Evolutionary conservation across 495 filamentous ascomycete genomes (phyloP).

Genomic region (Bacidia rubella): DNA sequence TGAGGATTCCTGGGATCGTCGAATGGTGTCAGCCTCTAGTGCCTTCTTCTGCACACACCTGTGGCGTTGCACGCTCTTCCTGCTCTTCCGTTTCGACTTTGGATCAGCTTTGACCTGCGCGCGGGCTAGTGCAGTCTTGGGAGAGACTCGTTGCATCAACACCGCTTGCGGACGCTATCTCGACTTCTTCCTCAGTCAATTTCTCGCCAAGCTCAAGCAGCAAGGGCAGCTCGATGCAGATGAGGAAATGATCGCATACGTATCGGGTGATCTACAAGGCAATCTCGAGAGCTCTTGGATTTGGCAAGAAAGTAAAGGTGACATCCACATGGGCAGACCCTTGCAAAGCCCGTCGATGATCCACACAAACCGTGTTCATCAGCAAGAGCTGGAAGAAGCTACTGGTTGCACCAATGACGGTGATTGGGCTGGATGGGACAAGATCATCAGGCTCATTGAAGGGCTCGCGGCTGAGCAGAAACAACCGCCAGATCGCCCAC

Average conservation of each 20-base stretch:
- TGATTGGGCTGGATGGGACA: conserved; percentile 20
- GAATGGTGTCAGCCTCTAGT: conserved; percentile 41
- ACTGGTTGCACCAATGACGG: conserved; percentile 20
- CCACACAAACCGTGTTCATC: conserved; percentile 8
- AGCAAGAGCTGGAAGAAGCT: neutral
- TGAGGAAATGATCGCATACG: conserved; percentile 83
- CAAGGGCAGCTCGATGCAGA: conserved; percentile 50
- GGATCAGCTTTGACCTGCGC: conserved; percentile 59
- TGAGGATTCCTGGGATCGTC: conserved; percentile 30
- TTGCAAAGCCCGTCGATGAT: conserved; percentile 6
- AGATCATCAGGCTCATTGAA: conserved; percentile 3
- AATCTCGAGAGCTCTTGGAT: conserved; percentile 67
- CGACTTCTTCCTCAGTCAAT: conserved; percentile 61
- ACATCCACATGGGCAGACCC: conserved; percentile 9
- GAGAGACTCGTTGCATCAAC: conserved; percentile 55
- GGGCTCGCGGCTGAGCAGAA: conserved; percentile 24
- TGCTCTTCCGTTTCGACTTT: conserved; percentile 61
- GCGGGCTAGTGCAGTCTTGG: conserved; percentile 53
- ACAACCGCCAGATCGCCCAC: conserved; percentile 2
- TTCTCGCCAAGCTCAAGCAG: conserved; percentile 44
- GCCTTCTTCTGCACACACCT: conserved; percentile 71
- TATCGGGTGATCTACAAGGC: conserved; percentile 84
- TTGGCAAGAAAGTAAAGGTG: conserved; percentile 55
- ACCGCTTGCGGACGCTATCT: conserved; percentile 70
- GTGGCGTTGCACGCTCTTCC: conserved; percentile 76